phyloP scores from a whole-genome alignment of 805 yeast genomes.

The Pichia phayaonensis region DNA sequence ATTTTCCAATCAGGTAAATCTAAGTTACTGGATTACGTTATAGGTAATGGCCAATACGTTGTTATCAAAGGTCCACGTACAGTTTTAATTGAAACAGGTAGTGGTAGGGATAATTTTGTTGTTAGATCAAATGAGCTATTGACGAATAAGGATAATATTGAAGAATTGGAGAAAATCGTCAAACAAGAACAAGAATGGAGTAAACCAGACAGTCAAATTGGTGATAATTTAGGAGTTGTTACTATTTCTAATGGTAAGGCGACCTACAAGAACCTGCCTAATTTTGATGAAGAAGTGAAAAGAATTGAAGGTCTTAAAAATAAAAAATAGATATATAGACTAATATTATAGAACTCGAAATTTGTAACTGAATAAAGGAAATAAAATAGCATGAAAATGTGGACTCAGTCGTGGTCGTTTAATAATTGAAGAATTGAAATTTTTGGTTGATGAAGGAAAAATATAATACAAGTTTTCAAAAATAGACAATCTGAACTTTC shows the following conservation, averaged over 20 bases:
- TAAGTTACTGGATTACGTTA: conserved; percentile 12
- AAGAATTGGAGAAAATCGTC: conserved; percentile 19
- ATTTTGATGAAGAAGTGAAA: conserved; percentile 32
- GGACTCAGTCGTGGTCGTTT: too few species aligned
- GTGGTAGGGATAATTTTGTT: conserved; percentile 23
- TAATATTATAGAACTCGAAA: not conserved
- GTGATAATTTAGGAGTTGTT: conserved; percentile 43
- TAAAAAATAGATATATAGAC: not conserved
- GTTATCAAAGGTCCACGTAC: conserved; percentile 49
- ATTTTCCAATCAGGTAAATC: not conserved
- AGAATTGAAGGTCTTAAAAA: conserved; percentile 22
- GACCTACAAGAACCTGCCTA: conserved; percentile 36
- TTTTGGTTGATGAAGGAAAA: too few species aligned
- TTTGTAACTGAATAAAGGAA: not conserved
- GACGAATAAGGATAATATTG: conserved; percentile 4
- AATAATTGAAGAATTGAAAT: too few species aligned
- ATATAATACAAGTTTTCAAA: too few species aligned
- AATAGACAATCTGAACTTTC: too few species aligned
- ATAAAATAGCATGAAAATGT: not conserved
- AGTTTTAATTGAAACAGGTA: conserved; percentile 39
- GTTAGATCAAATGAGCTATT: conserved; percentile 1
- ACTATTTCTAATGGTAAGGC: conserved; percentile 37
- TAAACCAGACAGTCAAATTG: conserved; percentile 21
- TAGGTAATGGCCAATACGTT: conserved; percentile 38
- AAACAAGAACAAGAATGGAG: conserved; percentile 14